Evolutionary conservation across 495 filamentous ascomycete species (phyloP).

Genomic region (Trichoderma virens): DNA sequence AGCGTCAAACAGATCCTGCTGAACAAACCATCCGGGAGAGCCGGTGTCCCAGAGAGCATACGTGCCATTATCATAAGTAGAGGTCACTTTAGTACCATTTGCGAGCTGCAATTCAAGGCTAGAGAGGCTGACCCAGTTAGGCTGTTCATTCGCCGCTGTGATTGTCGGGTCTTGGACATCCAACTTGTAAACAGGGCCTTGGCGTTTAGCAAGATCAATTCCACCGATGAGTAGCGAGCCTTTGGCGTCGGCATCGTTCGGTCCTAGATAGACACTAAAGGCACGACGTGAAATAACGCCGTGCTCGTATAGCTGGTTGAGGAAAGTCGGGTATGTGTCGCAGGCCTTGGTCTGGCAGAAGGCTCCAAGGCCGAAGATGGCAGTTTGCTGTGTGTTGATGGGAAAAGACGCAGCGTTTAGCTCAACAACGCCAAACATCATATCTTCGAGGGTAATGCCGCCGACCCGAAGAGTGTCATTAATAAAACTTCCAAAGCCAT

Average conservation of each 20-base stretch:
- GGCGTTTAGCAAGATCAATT: not conserved
- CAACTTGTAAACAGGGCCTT: not conserved
- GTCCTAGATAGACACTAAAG: slow-evolving; percentile 1
- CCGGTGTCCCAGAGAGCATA: slow-evolving; percentile 4
- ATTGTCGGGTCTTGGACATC: not conserved
- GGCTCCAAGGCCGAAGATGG: not conserved
- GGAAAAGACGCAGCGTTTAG: not conserved
- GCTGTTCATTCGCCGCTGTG: not conserved
- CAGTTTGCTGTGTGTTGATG: not conserved
- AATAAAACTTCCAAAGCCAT: not conserved
- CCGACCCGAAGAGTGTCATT: not conserved
- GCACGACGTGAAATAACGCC: not conserved
- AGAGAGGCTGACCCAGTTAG: not conserved
- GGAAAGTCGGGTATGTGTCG: not conserved
- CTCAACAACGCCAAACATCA: not conserved
- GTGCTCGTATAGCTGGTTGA: not conserved
- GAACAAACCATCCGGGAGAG: not conserved
- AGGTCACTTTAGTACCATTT: not conserved
- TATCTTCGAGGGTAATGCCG: not conserved
- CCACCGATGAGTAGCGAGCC: not conserved
- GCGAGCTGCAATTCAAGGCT: not conserved
- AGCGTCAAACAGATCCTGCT: not conserved
- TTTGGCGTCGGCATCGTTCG: not conserved
- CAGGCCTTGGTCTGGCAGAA: not conserved
- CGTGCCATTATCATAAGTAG: not conserved